These are phyloP conservation scores for Salix viminalis DNA, from an alignment of 345 rosid genomes.

Conservation along the genomic window DNA sequence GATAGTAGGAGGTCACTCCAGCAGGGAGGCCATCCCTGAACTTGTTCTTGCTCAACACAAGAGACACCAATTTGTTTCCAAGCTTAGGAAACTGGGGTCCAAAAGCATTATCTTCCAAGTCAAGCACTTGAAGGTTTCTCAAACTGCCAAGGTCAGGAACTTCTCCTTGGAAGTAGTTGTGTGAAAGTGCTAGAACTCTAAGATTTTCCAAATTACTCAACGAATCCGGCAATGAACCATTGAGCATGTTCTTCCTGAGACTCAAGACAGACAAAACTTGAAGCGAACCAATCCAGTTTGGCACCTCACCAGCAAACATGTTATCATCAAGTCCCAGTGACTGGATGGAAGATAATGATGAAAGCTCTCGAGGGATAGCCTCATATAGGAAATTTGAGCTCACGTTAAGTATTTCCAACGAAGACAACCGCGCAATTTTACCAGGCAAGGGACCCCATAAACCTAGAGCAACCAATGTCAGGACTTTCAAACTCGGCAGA, in stretches of 20 bases:
- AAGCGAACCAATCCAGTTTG: slow-evolving; percentile 58
- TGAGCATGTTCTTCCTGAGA: slow-evolving; percentile 64
- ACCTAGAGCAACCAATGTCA: slow-evolving; percentile 76
- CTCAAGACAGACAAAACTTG: slow-evolving; percentile 64
- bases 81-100: slow-evolving; percentile 73
- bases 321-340: slow-evolving; percentile 80
- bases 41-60: slow-evolving; percentile 73
- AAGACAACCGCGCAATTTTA: slow-evolving; percentile 55
- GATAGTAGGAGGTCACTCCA: slow-evolving; percentile 55
- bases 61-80: slow-evolving; percentile 61
- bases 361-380: slow-evolving; percentile 58
- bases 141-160: slow-evolving; percentile 66
- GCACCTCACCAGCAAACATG: slow-evolving; percentile 61
- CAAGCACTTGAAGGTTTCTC: slow-evolving; percentile 82
- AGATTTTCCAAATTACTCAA: slow-evolving; percentile 59
- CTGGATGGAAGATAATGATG: slow-evolving; percentile 54
- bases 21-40: slow-evolving; percentile 73
- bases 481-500: slow-evolving; percentile 77
- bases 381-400: slow-evolving; percentile 75
- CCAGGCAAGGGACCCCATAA: slow-evolving; percentile 86
- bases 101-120: slow-evolving; percentile 73
- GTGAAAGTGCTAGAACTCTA: slow-evolving; percentile 74
- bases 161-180: slow-evolving; percentile 62
- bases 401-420: slow-evolving; percentile 77
- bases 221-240: slow-evolving; percentile 68